Evolutionary conservation across 2,329 filamentous ascomycete genomes (phyloP).

Genomic region (Lecanoromycetidae sp.): DNA sequence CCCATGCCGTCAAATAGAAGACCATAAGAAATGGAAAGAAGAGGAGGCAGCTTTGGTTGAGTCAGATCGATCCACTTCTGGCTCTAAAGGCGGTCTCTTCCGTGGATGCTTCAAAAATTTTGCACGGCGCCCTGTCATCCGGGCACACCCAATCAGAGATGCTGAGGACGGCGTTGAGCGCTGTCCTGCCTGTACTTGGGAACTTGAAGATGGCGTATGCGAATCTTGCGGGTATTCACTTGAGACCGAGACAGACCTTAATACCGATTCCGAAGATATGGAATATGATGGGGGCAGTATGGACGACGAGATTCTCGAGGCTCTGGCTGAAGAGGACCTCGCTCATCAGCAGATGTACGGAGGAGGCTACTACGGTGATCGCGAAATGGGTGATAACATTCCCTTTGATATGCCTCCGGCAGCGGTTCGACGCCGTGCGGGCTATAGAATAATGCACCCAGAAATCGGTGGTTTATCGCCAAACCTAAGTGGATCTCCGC

Average conservation of each 20-base stretch:
- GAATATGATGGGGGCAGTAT: not conserved
- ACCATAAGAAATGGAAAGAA: constrained; percentile 45
- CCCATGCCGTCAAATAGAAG: no score
- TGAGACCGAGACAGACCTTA: constrained; percentile 5
- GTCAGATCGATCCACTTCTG: constrained; percentile 43
- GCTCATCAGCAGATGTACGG: not conserved
- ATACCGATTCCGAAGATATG: no score
- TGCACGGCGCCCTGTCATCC: constrained; percentile 16
- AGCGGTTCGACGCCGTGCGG: not conserved
- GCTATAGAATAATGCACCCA: not conserved
- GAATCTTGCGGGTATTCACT: constrained; percentile 37
- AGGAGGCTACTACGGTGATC: not conserved
- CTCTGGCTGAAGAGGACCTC: not conserved
- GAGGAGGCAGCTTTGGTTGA: constrained; percentile 51
- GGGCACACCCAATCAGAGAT: constrained; percentile 38
- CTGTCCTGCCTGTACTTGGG: constrained; percentile 51
- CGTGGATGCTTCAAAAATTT: constrained; percentile 44
- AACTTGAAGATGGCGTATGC: constrained; percentile 51
- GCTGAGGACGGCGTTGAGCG: constrained; percentile 48
- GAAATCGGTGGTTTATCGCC: no score
- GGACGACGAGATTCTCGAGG: constrained; percentile 1
- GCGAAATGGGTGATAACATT: not conserved
- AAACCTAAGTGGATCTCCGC: no score
- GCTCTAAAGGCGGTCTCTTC: constrained; percentile 46
- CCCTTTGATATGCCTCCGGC: not conserved